Conservation (phyloP, 495 filamentous ascomycete genomes). For the Tuber indicum region DNA sequence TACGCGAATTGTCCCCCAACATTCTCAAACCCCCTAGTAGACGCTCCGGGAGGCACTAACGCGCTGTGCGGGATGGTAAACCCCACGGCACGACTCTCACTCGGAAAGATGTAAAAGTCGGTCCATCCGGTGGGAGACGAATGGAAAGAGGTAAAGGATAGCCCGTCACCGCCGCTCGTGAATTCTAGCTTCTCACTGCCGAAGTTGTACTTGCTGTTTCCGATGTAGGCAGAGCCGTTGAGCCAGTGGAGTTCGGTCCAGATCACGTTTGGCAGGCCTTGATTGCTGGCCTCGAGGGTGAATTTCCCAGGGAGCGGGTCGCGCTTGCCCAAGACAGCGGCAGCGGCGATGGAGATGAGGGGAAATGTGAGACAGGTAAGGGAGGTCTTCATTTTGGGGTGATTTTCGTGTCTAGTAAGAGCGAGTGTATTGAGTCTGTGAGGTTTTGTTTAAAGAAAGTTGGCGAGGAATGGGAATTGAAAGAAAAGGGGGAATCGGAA, state of each 20-base stretch:
- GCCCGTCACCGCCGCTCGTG: slow-evolving; percentile 1
- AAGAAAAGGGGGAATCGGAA: not conserved
- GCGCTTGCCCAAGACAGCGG: slow-evolving; percentile 25
- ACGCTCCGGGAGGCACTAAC: slow-evolving; percentile 15
- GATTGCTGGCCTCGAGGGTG: not conserved
- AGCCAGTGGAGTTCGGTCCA: not conserved
- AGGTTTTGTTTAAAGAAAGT: not conserved
- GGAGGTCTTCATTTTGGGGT: slow-evolving; percentile 32
- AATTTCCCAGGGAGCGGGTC: slow-evolving; percentile 10
- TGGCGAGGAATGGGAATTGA: not conserved
- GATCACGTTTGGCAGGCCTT: slow-evolving; percentile 12
- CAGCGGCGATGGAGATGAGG: slow-evolving; percentile 17
- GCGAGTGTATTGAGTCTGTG: not conserved
- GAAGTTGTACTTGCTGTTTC: slow-evolving; percentile 22
- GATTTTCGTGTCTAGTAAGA: not conserved
- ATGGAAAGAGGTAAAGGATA: slow-evolving; percentile 30
- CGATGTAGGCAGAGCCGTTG: slow-evolving; percentile 24
- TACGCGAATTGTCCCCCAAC: not conserved
- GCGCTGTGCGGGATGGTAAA: slow-evolving; percentile 31
- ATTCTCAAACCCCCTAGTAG: slow-evolving; percentile 11
- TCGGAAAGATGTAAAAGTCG: slow-evolving; percentile 20
- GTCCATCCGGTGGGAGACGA: slow-evolving; percentile 24
- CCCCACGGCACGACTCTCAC: slow-evolving; percentile 25
- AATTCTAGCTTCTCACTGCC: slow-evolving; percentile 14
- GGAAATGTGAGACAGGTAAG: slow-evolving; percentile 16